Evolutionary conservation across 768 basidiomycete genomes (phyloP).

Genomic region (Lactarius sanguifluus): DNA sequence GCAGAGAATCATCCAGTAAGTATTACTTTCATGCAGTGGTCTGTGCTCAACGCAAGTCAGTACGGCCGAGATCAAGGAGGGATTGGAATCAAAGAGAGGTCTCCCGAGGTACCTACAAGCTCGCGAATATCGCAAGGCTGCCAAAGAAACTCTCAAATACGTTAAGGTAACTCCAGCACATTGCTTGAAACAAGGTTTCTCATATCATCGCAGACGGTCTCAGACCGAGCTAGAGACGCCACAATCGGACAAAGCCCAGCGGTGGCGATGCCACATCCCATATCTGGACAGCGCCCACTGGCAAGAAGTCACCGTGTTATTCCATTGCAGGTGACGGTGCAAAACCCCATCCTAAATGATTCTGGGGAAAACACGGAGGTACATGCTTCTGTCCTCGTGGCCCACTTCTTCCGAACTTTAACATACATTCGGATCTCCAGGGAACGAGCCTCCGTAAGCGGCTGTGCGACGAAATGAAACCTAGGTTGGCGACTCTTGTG

Average conservation of each 20-base stretch:
- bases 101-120: constrained; percentile 13
- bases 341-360: not conserved
- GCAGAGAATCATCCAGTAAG: constrained; percentile 9
- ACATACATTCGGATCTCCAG: not conserved
- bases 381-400: not conserved
- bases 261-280: not conserved
- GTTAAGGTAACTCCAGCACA: constrained; percentile 1
- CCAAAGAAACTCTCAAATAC: constrained; percentile 7
- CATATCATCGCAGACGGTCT: constrained; percentile 14
- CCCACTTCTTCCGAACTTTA: not conserved
- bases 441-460: no score
- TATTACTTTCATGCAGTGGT: not conserved
- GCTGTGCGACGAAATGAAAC: constrained; percentile 3
- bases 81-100: constrained; percentile 8
- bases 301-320: not conserved
- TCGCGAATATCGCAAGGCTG: constrained; percentile 1
- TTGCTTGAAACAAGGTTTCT: not conserved
- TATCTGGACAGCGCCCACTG: not conserved
- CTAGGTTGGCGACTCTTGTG: constrained; percentile 6
- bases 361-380: not conserved
- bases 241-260: not conserved
- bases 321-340: not conserved
- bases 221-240: not conserved
- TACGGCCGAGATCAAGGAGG: constrained; percentile 1
- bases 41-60: not conserved